Base-by-base conservation (phyloP, 116 monocot genomes). In the Papilionanthe hybrid region DNA sequence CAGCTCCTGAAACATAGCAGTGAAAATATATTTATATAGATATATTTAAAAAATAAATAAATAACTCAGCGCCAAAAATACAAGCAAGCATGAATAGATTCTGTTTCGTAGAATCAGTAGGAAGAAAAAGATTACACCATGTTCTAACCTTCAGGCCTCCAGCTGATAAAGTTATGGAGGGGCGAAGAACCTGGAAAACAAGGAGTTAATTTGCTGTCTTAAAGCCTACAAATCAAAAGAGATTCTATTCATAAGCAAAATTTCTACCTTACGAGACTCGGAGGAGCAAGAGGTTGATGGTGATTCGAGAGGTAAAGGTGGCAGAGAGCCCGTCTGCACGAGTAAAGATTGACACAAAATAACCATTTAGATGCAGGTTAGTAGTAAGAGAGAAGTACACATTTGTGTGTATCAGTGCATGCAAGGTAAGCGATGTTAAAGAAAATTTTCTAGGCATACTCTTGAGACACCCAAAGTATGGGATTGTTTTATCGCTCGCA, bases 1-100 rank as follows among this genome's bases (percentile, higher is more conserved):
- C 66, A 82, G 76, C 53, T 82, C 82, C 82, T 77, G 68, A 72
- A 72, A 72, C 72, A 72, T 7, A 37, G 19, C 11, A 20, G 11
- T 7, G 6, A 19, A 72, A 68, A 68, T 1, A 12, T 29, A 2
- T 29, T 28, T 2, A 30, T 28, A 11, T 42, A n/a, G n/a, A n/a
- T n/a, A n/a, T n/a, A n/a, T n/a, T n/a, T n/a, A n/a, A n/a, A n/a
- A n/a, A n/a, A n/a, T 32, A 32, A 32, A 32, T 1, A 37, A 18
- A 43, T 1, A 72, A 37, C 42, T 43, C 12, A 69, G 30, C 32
- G 12, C 69, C 67, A 3, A 9, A 29, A 30, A 30, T 29, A 60
- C 17, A 20, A 60, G 8, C 29, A 69, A 25, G 29, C 69, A 69
- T 9, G 29, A 29, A 32, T n/a, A 13, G 10, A 9, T 49, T 49